Conservation (phyloP, 1,284 basidiomycete species). For the Tilletia walkeri region DNA sequence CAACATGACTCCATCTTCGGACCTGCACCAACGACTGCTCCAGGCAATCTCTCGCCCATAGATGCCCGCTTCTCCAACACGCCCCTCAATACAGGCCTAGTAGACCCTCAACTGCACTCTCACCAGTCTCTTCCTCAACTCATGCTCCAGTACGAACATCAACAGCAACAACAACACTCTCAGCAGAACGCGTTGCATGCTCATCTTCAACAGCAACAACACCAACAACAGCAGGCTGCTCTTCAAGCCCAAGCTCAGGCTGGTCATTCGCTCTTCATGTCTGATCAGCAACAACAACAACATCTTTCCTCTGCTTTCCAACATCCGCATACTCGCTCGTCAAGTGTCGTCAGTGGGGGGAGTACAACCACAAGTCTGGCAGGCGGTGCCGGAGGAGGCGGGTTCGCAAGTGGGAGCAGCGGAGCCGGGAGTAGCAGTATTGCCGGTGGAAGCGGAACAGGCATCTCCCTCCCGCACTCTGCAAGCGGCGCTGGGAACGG, state of each 20-base stretch:
- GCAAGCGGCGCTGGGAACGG: no score
- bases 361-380: background rate
- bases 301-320: background rate
- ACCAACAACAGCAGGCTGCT: background rate
- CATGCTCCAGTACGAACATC: background rate
- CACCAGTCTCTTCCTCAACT: conserved; percentile 4
- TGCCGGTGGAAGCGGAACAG: no score
- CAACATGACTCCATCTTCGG: background rate
- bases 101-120: conserved; percentile 1
- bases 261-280: background rate
- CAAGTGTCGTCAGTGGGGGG: conserved; percentile 9
- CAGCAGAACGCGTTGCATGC: background rate
- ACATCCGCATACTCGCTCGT: background rate
- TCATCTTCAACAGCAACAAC: background rate
- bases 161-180: background rate
- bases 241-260: background rate
- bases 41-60: background rate
- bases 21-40: background rate
- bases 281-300: background rate
- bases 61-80: background rate
- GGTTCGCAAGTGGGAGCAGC: no score
- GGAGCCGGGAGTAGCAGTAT: no score
- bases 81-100: background rate
- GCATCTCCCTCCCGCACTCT: no score
- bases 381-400: background rate